phyloP scores from a whole-genome alignment of 352 stramenopile species.

The Phytophthora constricta region DNA sequence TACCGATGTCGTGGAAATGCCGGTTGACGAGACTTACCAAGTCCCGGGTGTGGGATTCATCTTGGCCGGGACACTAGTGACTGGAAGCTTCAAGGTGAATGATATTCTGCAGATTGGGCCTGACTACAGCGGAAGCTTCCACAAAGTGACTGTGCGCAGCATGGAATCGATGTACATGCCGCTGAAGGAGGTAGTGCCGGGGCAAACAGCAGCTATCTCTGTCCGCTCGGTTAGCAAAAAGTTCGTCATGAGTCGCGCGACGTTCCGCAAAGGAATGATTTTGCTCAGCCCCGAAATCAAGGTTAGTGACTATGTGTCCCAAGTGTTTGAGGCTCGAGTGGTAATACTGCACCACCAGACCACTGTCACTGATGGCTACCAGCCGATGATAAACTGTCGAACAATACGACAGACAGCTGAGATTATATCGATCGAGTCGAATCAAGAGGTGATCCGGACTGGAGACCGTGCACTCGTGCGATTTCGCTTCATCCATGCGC shows the following conservation, averaged over 20 bases:
- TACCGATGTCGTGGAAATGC: conserved; percentile 80
- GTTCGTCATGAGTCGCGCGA: conserved; percentile 76
- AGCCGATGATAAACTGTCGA: conserved; percentile 95
- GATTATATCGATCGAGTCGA: conserved; percentile 89
- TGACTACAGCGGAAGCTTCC: conserved; percentile 90
- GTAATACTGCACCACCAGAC: conserved; percentile 96
- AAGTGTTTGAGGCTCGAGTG: conserved; percentile 92
- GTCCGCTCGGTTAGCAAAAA: conserved; percentile 92
- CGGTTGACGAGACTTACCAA: conserved; percentile 89
- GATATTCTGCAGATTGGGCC: conserved; percentile 90
- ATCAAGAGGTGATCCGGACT: conserved; percentile 89
- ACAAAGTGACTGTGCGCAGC: conserved; percentile 84
- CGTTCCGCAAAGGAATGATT: conserved; percentile 94
- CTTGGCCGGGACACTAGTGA: conserved; percentile 94
- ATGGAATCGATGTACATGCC: conserved; percentile 93
- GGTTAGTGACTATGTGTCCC: conserved; percentile 75
- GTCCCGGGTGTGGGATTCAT: conserved; percentile 96
- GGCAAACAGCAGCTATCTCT: conserved; percentile 87
- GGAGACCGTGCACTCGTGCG: conserved; percentile 89
- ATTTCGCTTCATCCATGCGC: conserved; percentile 92
- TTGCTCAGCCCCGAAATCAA: conserved; percentile 85
- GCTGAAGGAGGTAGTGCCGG: conserved; percentile 86
- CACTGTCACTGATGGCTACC: conserved; percentile 94
- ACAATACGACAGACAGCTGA: conserved; percentile 92
- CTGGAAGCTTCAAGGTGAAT: conserved; percentile 89